Conservation (phyloP, 2,329 filamentous ascomycete genomes). For the Claviceps paspali region DNA sequence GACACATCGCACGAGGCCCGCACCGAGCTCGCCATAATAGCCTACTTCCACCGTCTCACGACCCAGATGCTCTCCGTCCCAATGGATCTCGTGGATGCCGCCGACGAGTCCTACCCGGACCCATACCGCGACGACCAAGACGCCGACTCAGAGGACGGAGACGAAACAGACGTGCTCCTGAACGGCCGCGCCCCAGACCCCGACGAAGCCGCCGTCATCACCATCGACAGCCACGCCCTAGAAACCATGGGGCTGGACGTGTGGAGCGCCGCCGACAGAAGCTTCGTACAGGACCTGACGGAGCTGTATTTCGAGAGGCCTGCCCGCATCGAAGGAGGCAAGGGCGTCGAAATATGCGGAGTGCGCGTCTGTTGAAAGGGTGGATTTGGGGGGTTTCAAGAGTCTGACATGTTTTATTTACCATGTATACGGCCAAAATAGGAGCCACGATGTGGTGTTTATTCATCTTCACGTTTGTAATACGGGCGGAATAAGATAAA, state of each 20-base stretch:
- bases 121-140: constrained; percentile 21
- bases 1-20: constrained; percentile 20
- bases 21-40: constrained; percentile 56
- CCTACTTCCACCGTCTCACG: constrained; percentile 69
- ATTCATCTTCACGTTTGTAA: too few relatives aligned
- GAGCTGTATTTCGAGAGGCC: constrained; percentile 50
- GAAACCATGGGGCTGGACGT: constrained; percentile 61
- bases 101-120: constrained; percentile 26
- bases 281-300: constrained; percentile 49
- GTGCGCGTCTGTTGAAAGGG: constrained; percentile 46
- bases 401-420: too few relatives aligned
- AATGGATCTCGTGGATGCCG: constrained; percentile 40
- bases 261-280: constrained; percentile 58
- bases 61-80: constrained; percentile 47
- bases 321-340: constrained; percentile 49
- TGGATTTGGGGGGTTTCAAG: not conserved
- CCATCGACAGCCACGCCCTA: constrained; percentile 49
- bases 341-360: constrained; percentile 61
- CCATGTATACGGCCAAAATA: too few relatives aligned
- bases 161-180: constrained; percentile 12
- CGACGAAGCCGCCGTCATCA: constrained; percentile 27
- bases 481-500: too few relatives aligned
- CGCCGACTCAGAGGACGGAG: constrained; percentile 14
- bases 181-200: constrained; percentile 15
- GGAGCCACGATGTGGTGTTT: too few relatives aligned